Conservation (phyloP, 306 rosid genomes). For the Corylus avellana region DNA sequence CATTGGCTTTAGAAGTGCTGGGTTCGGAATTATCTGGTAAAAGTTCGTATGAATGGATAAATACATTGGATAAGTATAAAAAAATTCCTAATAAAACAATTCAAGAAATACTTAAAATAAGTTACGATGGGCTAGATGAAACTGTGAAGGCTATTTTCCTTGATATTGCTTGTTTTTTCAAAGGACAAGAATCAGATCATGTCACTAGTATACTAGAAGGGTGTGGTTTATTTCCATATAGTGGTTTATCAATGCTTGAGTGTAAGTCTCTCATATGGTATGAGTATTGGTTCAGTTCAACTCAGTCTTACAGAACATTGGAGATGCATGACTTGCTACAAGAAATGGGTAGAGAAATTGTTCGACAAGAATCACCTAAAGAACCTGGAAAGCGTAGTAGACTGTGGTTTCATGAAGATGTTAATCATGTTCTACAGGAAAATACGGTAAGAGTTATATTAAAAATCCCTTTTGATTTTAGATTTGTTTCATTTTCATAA, state of each 20-base stretch:
- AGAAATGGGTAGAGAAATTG: conserved; percentile 41
- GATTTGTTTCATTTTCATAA: background rate
- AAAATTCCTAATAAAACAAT: conserved; percentile 20
- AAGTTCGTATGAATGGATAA: conserved; percentile 19
- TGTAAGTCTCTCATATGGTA: conserved; percentile 29
- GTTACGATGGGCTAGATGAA: conserved; percentile 29
- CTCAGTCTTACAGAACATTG: background rate
- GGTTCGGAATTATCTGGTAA: conserved; percentile 33
- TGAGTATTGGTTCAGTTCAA: too few relatives aligned
- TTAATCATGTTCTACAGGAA: conserved; percentile 1
- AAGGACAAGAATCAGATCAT: background rate
- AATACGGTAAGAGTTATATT: background rate
- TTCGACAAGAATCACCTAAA: conserved; percentile 13
- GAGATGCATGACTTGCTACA: conserved; percentile 20
- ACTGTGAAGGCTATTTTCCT: conserved; percentile 30
- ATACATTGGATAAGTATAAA: too few relatives aligned
- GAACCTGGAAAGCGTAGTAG: conserved; percentile 27
- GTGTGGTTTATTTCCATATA: background rate
- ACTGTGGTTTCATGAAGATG: conserved; percentile 38
- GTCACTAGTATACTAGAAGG: background rate
- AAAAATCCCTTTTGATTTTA: background rate
- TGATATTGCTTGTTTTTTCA: conserved; percentile 32
- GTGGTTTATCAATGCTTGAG: conserved; percentile 17
- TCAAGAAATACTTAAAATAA: conserved; percentile 8
- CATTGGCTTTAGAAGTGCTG: conserved; percentile 33